These are phyloP conservation scores for Phytophthora sojae DNA, from an alignment of 352 stramenopile species.

Conservation along the genomic window DNA sequence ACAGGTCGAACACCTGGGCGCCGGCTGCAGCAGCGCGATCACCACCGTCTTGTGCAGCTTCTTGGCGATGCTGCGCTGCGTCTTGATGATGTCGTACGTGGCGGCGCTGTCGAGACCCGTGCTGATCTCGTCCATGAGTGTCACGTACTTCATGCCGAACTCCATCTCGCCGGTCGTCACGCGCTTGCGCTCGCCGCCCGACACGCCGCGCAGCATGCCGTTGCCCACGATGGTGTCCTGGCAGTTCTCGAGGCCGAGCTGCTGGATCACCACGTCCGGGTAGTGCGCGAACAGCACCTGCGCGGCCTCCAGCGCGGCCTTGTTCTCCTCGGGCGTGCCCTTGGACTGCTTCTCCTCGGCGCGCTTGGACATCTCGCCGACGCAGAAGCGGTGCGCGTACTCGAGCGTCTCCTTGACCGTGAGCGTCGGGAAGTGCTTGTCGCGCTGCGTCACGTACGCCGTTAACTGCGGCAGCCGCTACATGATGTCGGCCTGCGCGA, in stretches of 20 bases:
- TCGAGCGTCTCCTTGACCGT: slow-evolving; percentile 37
- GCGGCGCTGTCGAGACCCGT: slow-evolving; percentile 64
- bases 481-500: slow-evolving; percentile 32
- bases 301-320: slow-evolving; percentile 25
- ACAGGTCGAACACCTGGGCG: slow-evolving; percentile 63
- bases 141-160: slow-evolving; percentile 73
- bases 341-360: slow-evolving; percentile 47
- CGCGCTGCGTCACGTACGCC: slow-evolving; percentile 60
- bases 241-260: slow-evolving; percentile 59
- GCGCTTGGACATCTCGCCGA: slow-evolving; percentile 36
- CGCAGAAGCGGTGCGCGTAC: slow-evolving; percentile 78
- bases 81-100: slow-evolving; percentile 68
- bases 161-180: slow-evolving; percentile 91
- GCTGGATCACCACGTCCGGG: slow-evolving; percentile 43
- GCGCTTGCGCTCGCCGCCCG: slow-evolving; percentile 73
- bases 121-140: slow-evolving; percentile 84
- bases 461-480: slow-evolving; percentile 48
- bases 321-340: slow-evolving; percentile 29
- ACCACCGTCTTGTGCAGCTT: slow-evolving; percentile 57
- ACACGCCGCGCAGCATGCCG: slow-evolving; percentile 61
- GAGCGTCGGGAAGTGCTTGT: slow-evolving; percentile 89
- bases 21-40: slow-evolving; percentile 83
- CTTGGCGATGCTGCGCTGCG: slow-evolving; percentile 56
- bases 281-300: slow-evolving; percentile 30
- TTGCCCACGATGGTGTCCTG: slow-evolving; percentile 66